phyloP scores from a whole-genome alignment of 2,329 filamentous ascomycete species.

The Colletotrichum tropicale region DNA sequence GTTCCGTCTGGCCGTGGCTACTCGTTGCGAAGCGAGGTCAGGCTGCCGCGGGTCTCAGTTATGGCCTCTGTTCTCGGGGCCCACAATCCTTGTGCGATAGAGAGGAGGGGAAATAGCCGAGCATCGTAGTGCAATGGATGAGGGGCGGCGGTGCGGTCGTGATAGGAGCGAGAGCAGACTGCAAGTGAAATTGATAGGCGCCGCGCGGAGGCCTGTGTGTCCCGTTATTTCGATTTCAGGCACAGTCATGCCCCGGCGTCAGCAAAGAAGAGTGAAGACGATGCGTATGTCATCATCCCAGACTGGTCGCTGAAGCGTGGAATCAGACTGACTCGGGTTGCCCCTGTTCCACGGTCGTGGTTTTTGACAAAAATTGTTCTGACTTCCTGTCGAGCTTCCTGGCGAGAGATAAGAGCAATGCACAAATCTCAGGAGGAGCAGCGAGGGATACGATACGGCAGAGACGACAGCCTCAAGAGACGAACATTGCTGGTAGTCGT shows the following conservation, averaged over 20 bases:
- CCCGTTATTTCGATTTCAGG: neutral
- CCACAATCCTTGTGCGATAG: neutral
- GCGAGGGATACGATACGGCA: neutral
- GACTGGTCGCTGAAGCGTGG: neutral
- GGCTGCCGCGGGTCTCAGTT: neutral
- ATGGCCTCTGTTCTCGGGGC: neutral
- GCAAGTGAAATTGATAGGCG: neutral
- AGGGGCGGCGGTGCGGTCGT: neutral
- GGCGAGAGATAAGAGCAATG: neutral
- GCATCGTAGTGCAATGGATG: neutral
- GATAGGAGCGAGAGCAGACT: neutral
- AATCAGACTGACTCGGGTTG: conserved; percentile 10
- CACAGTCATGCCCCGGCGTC: neutral
- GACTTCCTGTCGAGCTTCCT: neutral
- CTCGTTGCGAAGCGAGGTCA: neutral
- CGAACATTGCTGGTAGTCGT: neutral
- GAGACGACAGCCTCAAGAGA: neutral
- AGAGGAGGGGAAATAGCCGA: neutral
- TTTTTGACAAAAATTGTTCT: conserved; percentile 5
- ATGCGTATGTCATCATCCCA: conserved; percentile 1
- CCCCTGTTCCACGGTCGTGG: neutral
- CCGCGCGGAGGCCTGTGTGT: neutral
- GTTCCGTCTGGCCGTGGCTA: neutral
- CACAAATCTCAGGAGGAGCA: neutral
- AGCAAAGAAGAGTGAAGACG: neutral